Conservation (phyloP, 2,329 filamentous ascomycete species). For the Sporothrix curviconia region DNA sequence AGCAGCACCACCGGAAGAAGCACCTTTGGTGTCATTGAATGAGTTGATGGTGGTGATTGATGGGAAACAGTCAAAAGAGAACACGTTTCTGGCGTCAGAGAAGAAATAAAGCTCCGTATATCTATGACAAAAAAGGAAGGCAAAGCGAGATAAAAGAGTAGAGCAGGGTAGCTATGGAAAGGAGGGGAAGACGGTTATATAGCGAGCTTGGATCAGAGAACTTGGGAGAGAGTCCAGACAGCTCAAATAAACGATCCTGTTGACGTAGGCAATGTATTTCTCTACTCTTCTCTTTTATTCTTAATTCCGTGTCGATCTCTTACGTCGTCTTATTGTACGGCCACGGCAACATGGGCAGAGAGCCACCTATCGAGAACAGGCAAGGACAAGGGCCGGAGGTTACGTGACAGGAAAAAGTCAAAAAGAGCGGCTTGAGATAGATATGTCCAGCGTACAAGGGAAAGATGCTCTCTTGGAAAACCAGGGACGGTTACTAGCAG, state of each 20-base stretch:
- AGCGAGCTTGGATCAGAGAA: not conserved
- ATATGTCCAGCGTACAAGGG: not conserved
- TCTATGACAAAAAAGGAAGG: not conserved
- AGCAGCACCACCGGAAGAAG: not conserved
- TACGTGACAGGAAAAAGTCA: not conserved
- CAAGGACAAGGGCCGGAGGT: not conserved
- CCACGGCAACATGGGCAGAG: not conserved
- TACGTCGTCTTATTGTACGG: not conserved
- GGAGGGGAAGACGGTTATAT: not conserved
- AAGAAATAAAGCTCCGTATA: no score
- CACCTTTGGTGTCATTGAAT: not conserved
- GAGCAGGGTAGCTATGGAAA: not conserved
- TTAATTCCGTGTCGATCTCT: not conserved
- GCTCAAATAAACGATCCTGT: not conserved
- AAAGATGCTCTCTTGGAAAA: no score
- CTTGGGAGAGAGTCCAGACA: no score
- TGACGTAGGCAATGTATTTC: conserved; percentile 1
- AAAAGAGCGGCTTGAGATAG: not conserved
- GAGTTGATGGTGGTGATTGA: not conserved
- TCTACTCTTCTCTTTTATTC: no score
- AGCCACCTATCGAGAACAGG: not conserved
- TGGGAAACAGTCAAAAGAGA: not conserved
- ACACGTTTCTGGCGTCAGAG: no score
- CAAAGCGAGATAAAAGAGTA: not conserved
- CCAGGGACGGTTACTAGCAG: not conserved